Evolutionary conservation across 2,329 filamentous ascomycete genomes (phyloP).

Genomic region (Pseudocercospora musae): DNA sequence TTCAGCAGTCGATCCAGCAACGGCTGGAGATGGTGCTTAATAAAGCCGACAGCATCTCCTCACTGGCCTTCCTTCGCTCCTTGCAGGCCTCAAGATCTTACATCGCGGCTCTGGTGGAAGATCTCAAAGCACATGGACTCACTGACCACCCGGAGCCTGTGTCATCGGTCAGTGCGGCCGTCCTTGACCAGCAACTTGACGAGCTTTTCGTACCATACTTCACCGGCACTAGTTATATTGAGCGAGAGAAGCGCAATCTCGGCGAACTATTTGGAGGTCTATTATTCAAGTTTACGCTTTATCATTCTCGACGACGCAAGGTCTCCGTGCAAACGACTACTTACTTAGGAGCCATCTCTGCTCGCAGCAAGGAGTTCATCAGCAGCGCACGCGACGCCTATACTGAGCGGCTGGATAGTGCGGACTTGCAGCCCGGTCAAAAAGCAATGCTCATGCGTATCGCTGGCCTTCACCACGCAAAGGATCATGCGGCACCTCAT

Average conservation of each 20-base stretch:
- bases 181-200: constrained; percentile 65
- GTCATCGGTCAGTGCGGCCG: constrained; percentile 74
- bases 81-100: constrained; percentile 88
- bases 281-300: constrained; percentile 95
- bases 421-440: constrained; percentile 82
- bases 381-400: constrained; percentile 88
- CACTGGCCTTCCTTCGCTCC: constrained; percentile 84
- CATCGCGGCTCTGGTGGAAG: constrained; percentile 82
- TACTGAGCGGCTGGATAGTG: constrained; percentile 81
- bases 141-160: constrained; percentile 93
- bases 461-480: constrained; percentile 74
- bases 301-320: constrained; percentile 84
- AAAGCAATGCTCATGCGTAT: constrained; percentile 87
- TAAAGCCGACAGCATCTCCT: constrained; percentile 88
- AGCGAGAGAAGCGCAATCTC: constrained; percentile 63
- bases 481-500: constrained; percentile 42
- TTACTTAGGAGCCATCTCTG: constrained; percentile 88
- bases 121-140: constrained; percentile 87
- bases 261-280: constrained; percentile 86
- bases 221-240: constrained; percentile 62
- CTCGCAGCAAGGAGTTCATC: constrained; percentile 84
- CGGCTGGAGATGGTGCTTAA: constrained; percentile 92
- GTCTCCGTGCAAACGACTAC: constrained; percentile 63
- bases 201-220: constrained; percentile 66
- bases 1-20: constrained; percentile 97